These are phyloP conservation scores for Bipolaris zeicola DNA, from an alignment of 2,329 filamentous ascomycete genomes.

Conservation along the genomic window DNA sequence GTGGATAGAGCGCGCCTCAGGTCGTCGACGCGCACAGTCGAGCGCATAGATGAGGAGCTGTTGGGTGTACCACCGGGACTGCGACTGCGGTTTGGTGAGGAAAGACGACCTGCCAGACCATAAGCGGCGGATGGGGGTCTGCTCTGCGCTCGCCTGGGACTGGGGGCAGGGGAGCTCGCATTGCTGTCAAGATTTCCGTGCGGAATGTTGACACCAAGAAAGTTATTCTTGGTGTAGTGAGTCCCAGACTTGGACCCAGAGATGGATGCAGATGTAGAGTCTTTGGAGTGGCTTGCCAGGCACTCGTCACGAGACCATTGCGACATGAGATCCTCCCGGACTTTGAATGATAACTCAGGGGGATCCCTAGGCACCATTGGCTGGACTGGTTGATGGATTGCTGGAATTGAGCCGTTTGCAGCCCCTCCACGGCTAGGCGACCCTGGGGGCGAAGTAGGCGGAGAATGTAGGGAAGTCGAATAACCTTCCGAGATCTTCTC, in stretches of 20 bases:
- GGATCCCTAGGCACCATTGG: slow-evolving; percentile 29
- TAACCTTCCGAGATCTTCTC: slow-evolving; percentile 77
- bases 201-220: slow-evolving; percentile 63
- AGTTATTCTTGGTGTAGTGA: slow-evolving; percentile 41
- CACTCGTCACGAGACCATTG: slow-evolving; percentile 81
- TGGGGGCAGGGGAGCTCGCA: slow-evolving; percentile 38
- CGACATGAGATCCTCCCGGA: slow-evolving; percentile 76
- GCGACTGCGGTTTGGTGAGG: slow-evolving; percentile 35
- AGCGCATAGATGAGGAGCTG: slow-evolving; percentile 46
- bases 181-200: slow-evolving; percentile 44
- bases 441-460: slow-evolving; percentile 70
- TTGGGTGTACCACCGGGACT: slow-evolving; percentile 41
- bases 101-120: slow-evolving; percentile 41
- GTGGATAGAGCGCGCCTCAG: slow-evolving; percentile 54
- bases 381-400: slow-evolving; percentile 34
- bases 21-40: slow-evolving; percentile 53
- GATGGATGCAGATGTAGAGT: slow-evolving; percentile 75
- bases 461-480: slow-evolving; percentile 64
- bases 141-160: slow-evolving; percentile 41
- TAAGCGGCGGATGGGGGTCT: slow-evolving; percentile 42
- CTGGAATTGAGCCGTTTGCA: slow-evolving; percentile 60
- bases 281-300: slow-evolving; percentile 68
- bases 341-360: slow-evolving; percentile 65
- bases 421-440: slow-evolving; percentile 71
- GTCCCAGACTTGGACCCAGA: slow-evolving; percentile 69